Evolutionary conservation across 2,329 filamentous ascomycete genomes (phyloP).

Genomic region (Alternaria sp.): DNA sequence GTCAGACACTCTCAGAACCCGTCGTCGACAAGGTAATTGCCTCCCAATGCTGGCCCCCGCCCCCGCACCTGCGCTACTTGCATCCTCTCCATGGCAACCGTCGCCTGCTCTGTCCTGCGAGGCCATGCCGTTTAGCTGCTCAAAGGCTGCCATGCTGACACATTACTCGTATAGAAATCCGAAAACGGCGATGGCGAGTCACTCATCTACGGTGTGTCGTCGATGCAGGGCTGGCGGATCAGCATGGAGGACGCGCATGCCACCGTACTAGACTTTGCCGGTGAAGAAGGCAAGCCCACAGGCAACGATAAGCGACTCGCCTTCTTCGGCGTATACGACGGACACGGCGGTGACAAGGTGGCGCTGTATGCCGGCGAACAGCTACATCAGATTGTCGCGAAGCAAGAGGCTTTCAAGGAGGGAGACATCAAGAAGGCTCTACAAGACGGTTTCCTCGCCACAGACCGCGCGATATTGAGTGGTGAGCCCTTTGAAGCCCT

Average conservation of each 20-base stretch:
- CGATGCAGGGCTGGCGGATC: slow-evolving; percentile 99
- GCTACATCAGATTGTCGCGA: slow-evolving; percentile 91
- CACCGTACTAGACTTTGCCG: slow-evolving; percentile 80
- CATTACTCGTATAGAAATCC: slow-evolving; percentile 70
- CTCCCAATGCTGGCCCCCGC: slow-evolving; percentile 33
- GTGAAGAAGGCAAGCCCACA: slow-evolving; percentile 63
- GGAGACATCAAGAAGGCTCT: slow-evolving; percentile 94
- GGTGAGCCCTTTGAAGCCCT: slow-evolving; percentile 64
- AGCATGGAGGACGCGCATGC: slow-evolving; percentile 99
- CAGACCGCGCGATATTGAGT: slow-evolving; percentile 92
- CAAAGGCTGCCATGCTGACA: slow-evolving; percentile 11
- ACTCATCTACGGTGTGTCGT: slow-evolving; percentile 91
- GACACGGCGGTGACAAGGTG: slow-evolving; percentile 96
- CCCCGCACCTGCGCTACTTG: slow-evolving; percentile 38
- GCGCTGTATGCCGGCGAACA: slow-evolving; percentile 91
- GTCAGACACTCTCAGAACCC: slow-evolving; percentile 98
- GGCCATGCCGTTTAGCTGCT: slow-evolving; percentile 1
- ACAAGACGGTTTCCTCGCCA: slow-evolving; percentile 96
- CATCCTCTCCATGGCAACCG: slow-evolving; percentile 16
- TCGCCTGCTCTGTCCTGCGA: slow-evolving; percentile 15
- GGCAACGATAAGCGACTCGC: slow-evolving; percentile 78
- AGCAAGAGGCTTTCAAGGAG: slow-evolving; percentile 91
- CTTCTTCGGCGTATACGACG: slow-evolving; percentile 98
- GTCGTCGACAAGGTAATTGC: slow-evolving; percentile 94
- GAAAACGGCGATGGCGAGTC: slow-evolving; percentile 91